Conservation (phyloP, 306 rosid genomes). For the cucumber (Cucumis sativus) region Cucumber_9930_V3 NC_026655.2:18557501-18558000, state of each 20-base stretch:
- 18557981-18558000: slow-evolving; percentile 93
- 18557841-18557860: slow-evolving; percentile 89
- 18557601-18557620: slow-evolving; percentile 15
- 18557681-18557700: slow-evolving; percentile 85
- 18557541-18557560: background rate
- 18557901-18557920: slow-evolving; percentile 97
- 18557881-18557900: slow-evolving; percentile 94
- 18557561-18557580: background rate
- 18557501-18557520: background rate
- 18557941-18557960: slow-evolving; percentile 94
- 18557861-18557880: slow-evolving; percentile 82
- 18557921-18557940: slow-evolving; percentile 83
- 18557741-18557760: slow-evolving; percentile 71
- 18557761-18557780: slow-evolving; percentile 46
- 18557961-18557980: slow-evolving; percentile 87
- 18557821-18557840: slow-evolving; percentile 99
- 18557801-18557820: slow-evolving; percentile 65
- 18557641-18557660: slow-evolving; percentile 91
- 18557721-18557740: slow-evolving; percentile 99
- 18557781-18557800: slow-evolving; percentile 69
- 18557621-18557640: slow-evolving; percentile 92
- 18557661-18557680: slow-evolving; percentile 72
- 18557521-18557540: background rate
- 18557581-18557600: background rate
- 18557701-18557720: slow-evolving; percentile 98